These are phyloP conservation scores for Zygotorulaspora florentina DNA, from an alignment of 805 yeast species.

Conservation along the genomic window DNA sequence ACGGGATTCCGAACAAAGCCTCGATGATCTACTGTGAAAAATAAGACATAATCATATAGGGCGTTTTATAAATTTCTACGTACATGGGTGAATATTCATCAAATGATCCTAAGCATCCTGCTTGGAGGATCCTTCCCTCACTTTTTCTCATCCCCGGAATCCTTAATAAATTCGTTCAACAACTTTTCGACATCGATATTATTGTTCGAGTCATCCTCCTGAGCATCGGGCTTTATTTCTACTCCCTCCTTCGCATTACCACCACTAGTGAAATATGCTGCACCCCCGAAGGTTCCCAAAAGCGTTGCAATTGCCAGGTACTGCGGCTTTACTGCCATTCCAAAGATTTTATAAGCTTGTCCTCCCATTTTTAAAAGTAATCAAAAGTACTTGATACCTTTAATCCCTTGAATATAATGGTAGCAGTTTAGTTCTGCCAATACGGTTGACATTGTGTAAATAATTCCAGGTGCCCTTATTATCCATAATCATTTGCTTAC, in stretches of 20 bases:
- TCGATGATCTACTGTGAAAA: constrained; percentile 53
- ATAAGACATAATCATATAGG: background rate
- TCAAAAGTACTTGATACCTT: too few relatives aligned
- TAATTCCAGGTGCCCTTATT: constrained; percentile 1
- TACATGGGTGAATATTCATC: too few relatives aligned
- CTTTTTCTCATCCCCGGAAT: constrained; percentile 10
- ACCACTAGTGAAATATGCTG: constrained; percentile 13
- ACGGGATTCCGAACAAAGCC: constrained; percentile 76
- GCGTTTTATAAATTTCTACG: too few relatives aligned
- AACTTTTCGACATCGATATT: constrained; percentile 29
- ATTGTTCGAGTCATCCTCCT: constrained; percentile 2
- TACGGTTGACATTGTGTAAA: too few relatives aligned
- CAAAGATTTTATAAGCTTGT: constrained; percentile 70
- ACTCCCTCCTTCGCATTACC: constrained; percentile 2
- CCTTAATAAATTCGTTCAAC: constrained; percentile 25
- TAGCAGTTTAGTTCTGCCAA: too few relatives aligned
- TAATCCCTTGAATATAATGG: too few relatives aligned
- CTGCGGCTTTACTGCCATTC: constrained; percentile 80
- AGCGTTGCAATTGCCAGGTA: constrained; percentile 74
- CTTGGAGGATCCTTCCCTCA: background rate
- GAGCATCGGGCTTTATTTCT: background rate
- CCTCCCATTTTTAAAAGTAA: constrained; percentile 13
- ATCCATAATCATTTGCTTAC: too few relatives aligned
- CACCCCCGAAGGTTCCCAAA: constrained; percentile 21
- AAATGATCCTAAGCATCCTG: background rate